phyloP scores from a whole-genome alignment of 345 rosid genomes.

The Eucalyptus cloeziana region DNA sequence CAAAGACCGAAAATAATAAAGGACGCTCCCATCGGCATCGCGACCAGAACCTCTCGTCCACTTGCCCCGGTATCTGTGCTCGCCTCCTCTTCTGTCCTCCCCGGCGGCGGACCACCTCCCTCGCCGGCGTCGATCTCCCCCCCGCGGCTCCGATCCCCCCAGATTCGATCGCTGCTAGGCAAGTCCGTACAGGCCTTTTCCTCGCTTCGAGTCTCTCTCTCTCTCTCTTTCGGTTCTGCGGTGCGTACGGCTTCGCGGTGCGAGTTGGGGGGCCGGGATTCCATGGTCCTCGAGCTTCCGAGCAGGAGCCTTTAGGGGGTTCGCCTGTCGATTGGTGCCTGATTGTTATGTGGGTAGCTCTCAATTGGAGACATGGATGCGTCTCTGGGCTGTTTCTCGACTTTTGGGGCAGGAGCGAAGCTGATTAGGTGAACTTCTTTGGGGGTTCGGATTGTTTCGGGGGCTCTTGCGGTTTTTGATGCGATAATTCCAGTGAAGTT shows the following conservation, averaged over 20 bases:
- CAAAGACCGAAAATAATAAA: neutral
- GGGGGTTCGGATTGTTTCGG: neutral
- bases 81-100: neutral
- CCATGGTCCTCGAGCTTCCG: neutral
- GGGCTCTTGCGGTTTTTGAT: constrained; percentile 18
- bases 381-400: constrained; percentile 44
- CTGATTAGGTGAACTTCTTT: constrained; percentile 29
- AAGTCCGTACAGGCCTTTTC: neutral
- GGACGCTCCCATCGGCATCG: constrained; percentile 21
- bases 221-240: neutral
- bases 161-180: neutral
- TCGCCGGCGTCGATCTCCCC: neutral
- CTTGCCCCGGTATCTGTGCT: neutral
- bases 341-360: constrained; percentile 50
- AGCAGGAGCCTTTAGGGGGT: neutral
- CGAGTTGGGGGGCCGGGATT: neutral
- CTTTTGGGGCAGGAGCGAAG: constrained; percentile 59
- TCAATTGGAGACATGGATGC: constrained; percentile 62
- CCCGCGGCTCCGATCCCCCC: neutral
- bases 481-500: constrained; percentile 11
- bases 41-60: neutral
- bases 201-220: neutral
- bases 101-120: neutral
- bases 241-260: neutral
- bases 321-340: neutral